Base-by-base conservation (phyloP, 2,329 filamentous ascomycete genomes). In the Blastomyces parvus region DNA sequence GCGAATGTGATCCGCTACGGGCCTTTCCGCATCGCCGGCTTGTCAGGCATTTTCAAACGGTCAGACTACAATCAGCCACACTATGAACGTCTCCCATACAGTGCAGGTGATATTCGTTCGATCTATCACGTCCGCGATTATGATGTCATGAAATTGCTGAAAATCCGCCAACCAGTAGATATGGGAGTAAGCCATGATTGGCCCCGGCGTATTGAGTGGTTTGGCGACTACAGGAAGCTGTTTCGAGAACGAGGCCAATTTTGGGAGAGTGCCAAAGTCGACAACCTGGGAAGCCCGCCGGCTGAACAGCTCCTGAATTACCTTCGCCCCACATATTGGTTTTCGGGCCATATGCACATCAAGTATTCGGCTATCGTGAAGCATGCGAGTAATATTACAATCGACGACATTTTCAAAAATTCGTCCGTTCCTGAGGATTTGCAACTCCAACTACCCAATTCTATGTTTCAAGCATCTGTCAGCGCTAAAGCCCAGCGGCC, bases 1-100 rank as follows among this genome's bases (percentile, higher is more conserved):
- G 90, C 93, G 63, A 96, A 96, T 72, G 87, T 97, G 8, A 73
- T 99, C 42, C 86, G 88, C n/a, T 80, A 95, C 36, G 92, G 92
- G 0, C 88, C 90, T 1, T 78, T 97, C 58, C 86, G 93, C 25
- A 95, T 99, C 65, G 89, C 90, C 46, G 92, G 88, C 6, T 80
- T 97, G 74, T 93, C 90, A 62, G 94, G 94, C 7, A 97, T 97
- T 67, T 97, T 90, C 89, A 96, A 96, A 74, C 88, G 86, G 3
- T 88, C 87, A 70, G 88, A 96, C 76, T 97, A 94, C 76, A 84
- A 85, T 66, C 92, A 89, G 74, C 80, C 88, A 11, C 93, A 97
- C 71, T 83, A 85, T 67, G 94, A 99, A 77, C 84, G 92, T 14
- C 78, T 97, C 3, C 94, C 94, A 0, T 97, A 96, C 74, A 89